Evolutionary conservation across 495 filamentous ascomycete genomes (phyloP).

Genomic region (Coniosporium apollinis): DNA sequence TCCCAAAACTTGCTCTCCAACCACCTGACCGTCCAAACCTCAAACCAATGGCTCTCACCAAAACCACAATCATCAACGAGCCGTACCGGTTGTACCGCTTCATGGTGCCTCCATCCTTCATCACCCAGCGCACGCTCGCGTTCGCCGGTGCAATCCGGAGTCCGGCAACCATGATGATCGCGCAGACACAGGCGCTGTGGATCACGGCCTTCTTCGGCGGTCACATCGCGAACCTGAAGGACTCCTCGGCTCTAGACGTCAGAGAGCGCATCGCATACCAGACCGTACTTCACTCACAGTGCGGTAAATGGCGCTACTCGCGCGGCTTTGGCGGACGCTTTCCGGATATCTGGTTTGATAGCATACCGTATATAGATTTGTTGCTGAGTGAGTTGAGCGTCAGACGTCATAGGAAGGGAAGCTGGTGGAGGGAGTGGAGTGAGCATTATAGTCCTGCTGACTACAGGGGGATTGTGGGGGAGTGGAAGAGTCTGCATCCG

Average conservation of each 20-base stretch:
- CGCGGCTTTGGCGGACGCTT: too few relatives aligned
- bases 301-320: constrained; percentile 8
- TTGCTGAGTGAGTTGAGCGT: too few relatives aligned
- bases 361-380: too few relatives aligned
- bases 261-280: too few relatives aligned
- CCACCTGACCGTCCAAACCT: constrained; percentile 18
- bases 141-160: constrained; percentile 49
- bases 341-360: too few relatives aligned
- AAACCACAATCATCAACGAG: constrained; percentile 7
- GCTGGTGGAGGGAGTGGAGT: too few relatives aligned
- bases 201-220: constrained; percentile 38
- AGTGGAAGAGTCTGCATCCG: too few relatives aligned
- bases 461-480: too few relatives aligned
- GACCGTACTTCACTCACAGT: constrained; percentile 11
- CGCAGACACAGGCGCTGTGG: constrained; percentile 59
- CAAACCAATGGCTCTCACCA: constrained; percentile 18
- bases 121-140: constrained; percentile 41
- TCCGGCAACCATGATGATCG: constrained; percentile 43
- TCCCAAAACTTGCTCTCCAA: constrained; percentile 18
- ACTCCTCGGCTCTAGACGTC: too few relatives aligned
- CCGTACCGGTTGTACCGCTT: constrained; percentile 47
- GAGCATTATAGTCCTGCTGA: too few relatives aligned
- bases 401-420: too few relatives aligned
- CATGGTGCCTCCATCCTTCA: constrained; percentile 46
- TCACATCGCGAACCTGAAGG: too few relatives aligned